A percentile compares a stretch with the other conserved stretches of the same genome.
These are phyloP conservation scores for Eucalyptus grandis DNA, from an alignment of 345 rosid species.

Conservation along the genomic window DNA sequence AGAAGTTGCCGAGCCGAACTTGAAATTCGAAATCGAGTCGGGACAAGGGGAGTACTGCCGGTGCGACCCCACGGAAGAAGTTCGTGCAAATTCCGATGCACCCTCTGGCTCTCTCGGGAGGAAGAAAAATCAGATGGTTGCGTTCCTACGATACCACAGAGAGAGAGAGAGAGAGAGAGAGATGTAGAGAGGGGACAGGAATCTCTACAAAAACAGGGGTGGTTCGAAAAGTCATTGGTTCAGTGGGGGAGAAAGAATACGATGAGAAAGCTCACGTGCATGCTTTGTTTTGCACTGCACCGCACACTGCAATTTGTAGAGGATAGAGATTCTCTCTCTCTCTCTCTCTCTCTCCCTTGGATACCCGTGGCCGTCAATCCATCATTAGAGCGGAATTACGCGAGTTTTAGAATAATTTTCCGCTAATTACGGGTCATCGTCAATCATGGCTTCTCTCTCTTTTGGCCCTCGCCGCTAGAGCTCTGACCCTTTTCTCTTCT, in stretches of 20 bases:
- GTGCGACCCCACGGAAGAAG: neutral
- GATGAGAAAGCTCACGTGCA: neutral
- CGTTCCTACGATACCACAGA: neutral
- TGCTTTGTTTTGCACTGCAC: neutral
- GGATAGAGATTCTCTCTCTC: neutral
- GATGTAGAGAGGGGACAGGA: neutral
- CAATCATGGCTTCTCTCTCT: neutral
- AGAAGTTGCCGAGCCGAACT: neutral
- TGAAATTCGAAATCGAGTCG: neutral
- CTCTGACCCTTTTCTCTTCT: neutral
- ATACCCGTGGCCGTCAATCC: neutral
- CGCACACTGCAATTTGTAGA: neutral
- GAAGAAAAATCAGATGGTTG: neutral
- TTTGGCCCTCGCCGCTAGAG: neutral
- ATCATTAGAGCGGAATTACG: neutral
- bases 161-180: neutral
- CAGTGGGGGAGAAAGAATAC: neutral
- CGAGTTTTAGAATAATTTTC: neutral
- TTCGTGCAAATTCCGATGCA: neutral
- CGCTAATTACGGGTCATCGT: neutral
- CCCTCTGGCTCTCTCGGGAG: neutral
- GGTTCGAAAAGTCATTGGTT: neutral
- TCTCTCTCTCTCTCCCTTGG: neutral
- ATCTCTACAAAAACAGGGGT: neutral
- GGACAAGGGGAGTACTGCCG: neutral